Conservation (phyloP, 2,329 filamentous ascomycete genomes). For the Curvularia sp. region DNA sequence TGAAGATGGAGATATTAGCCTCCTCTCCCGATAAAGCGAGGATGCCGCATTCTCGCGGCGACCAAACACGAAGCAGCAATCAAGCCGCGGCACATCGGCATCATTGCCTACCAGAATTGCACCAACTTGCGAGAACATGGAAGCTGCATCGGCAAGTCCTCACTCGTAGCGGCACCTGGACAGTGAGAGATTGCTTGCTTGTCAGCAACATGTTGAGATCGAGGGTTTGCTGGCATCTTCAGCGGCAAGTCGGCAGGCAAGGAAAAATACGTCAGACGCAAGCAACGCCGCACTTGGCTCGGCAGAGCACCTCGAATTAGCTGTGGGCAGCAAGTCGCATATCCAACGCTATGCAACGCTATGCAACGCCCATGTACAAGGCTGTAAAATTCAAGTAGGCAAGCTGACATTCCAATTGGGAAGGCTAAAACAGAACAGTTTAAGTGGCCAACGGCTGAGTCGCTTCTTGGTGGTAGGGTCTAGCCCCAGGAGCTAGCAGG, state of each 20-base stretch:
- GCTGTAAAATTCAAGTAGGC: neutral
- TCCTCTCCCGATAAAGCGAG: neutral
- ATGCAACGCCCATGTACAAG: neutral
- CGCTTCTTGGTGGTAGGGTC: neutral
- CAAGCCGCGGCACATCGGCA: neutral
- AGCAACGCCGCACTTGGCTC: neutral
- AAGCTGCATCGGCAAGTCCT: neutral
- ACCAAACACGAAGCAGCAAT: neutral
- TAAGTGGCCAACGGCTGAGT: neutral
- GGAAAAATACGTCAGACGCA: neutral
- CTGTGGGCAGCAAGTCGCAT: neutral
- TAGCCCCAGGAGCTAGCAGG: neutral
- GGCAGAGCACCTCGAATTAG: neutral
- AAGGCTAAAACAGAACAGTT: neutral
- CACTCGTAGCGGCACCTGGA: neutral
- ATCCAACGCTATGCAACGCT: neutral
- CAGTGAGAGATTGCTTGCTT: neutral
- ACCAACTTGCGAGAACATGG: neutral
- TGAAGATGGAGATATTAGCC: neutral
- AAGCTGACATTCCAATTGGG: neutral
- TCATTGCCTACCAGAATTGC: neutral
- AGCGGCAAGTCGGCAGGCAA: neutral
- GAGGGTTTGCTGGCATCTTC: neutral
- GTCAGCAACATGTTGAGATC: neutral
- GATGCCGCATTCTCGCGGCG: neutral